Evolutionary conservation across 2,329 filamentous ascomycete genomes (phyloP).

Genomic region (Xylaria sp.): DNA sequence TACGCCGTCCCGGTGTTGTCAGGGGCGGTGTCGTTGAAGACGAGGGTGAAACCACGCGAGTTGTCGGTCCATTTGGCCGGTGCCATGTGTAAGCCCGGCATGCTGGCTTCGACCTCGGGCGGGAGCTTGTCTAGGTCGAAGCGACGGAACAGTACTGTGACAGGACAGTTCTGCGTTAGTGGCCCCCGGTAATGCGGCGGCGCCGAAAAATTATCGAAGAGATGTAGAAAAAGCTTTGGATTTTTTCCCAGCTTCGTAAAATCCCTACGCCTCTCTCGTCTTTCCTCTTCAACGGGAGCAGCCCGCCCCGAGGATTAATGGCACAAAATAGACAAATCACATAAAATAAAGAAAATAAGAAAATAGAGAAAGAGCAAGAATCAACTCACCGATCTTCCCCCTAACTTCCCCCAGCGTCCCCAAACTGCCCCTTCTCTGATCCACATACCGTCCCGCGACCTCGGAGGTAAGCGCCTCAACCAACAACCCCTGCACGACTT

Average conservation of each 20-base stretch:
- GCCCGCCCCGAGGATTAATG: background rate
- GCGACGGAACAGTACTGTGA: constrained; percentile 54
- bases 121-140: constrained; percentile 53
- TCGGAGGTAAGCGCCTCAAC: constrained; percentile 53
- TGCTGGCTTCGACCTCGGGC: constrained; percentile 47
- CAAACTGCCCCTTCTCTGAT: constrained; percentile 37
- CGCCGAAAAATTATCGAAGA: background rate
- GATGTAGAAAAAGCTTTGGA: background rate
- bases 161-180: background rate
- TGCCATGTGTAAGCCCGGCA: constrained; percentile 61
- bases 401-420: constrained; percentile 40
- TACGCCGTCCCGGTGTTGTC: constrained; percentile 55
- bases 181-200: background rate
- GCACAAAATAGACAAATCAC: no score
- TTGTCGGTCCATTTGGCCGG: constrained; percentile 59
- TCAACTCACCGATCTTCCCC: constrained; percentile 44
- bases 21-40: constrained; percentile 53
- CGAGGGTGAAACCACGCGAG: constrained; percentile 52
- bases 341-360: no score
- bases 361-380: background rate
- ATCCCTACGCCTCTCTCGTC: background rate
- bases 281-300: no score
- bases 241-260: background rate
- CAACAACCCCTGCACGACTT: constrained; percentile 52
- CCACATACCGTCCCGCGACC: constrained; percentile 54